phyloP scores from a whole-genome alignment of 75 land plant species.

The Cunninghamia lanceolata region DNA sequence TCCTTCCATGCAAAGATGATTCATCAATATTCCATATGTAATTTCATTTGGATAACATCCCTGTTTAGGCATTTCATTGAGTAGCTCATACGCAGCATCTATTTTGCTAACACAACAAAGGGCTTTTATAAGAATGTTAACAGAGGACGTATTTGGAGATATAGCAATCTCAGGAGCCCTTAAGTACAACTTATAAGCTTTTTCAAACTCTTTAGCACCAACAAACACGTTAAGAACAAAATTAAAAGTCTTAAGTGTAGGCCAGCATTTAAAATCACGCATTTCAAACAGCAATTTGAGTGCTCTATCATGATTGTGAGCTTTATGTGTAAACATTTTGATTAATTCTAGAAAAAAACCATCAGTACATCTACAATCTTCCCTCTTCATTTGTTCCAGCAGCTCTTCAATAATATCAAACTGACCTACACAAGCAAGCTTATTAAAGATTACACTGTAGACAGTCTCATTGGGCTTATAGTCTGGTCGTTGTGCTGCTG shows the following conservation, averaged over 20 bases:
- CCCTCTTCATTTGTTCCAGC: conserved; percentile 21
- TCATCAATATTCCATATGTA: conserved; percentile 53
- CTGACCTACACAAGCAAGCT: conserved; percentile 26
- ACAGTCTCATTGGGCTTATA: conserved; percentile 55
- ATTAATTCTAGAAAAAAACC: conserved; percentile 43
- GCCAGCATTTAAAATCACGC: conserved; percentile 52
- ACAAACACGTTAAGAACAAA: conserved; percentile 54
- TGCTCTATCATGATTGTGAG: conserved; percentile 25
- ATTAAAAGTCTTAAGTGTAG: conserved; percentile 45
- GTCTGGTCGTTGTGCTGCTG: conserved; percentile 35
- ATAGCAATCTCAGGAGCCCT: conserved; percentile 40
- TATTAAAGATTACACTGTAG: conserved; percentile 31
- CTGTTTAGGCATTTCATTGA: conserved; percentile 52
- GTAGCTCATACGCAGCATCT: conserved; percentile 39
- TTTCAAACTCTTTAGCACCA: conserved; percentile 27
- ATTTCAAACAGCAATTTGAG: conserved; percentile 37
- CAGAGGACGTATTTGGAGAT: conserved; percentile 40
- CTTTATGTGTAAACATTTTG: conserved; percentile 34
- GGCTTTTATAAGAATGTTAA: conserved; percentile 63
- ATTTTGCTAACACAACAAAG: conserved; percentile 41
- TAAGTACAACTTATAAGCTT: conserved; percentile 33
- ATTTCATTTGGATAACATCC: conserved; percentile 43
- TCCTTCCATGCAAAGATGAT: conserved; percentile 40
- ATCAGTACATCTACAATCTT: conserved; percentile 39
- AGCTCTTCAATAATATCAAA: conserved; percentile 38